A percentile compares a stretch with the other conserved stretches of the same genome.
Evolutionary conservation across 345 rosid species (phyloP).

Genomic region (Euclidium syriacum): DNA sequence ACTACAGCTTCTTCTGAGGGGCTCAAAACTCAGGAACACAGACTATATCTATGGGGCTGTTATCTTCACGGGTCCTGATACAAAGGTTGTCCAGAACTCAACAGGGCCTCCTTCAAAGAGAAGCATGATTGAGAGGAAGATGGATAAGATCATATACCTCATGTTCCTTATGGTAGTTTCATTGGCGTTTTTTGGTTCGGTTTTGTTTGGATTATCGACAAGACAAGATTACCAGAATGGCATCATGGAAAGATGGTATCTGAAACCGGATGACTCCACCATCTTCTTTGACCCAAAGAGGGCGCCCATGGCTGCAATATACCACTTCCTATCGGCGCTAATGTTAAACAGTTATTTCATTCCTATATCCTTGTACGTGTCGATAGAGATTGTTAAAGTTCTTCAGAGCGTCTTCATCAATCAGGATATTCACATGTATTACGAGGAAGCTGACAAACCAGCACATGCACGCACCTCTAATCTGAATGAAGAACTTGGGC

Average conservation of each 20-base stretch:
- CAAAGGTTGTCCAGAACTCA: slow-evolving; percentile 89
- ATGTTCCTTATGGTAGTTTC: slow-evolving; percentile 54
- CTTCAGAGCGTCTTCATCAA: slow-evolving; percentile 89
- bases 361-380: slow-evolving; percentile 93
- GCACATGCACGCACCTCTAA: slow-evolving; percentile 92
- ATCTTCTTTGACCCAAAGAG: slow-evolving; percentile 58
- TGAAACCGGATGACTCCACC: slow-evolving; percentile 53
- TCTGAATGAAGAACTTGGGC: slow-evolving; percentile 97
- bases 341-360: slow-evolving; percentile 74
- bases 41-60: slow-evolving; percentile 77
- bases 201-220: slow-evolving; percentile 64
- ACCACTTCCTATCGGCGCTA: slow-evolving; percentile 69
- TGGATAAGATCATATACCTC: slow-evolving; percentile 74
- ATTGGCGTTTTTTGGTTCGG: slow-evolving; percentile 60
- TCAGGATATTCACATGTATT: slow-evolving; percentile 76
- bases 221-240: slow-evolving; percentile 49
- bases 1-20: slow-evolving; percentile 94
- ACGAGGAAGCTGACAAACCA: slow-evolving; percentile 79
- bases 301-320: slow-evolving; percentile 48
- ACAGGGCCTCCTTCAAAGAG: slow-evolving; percentile 92
- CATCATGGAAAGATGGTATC: slow-evolving; percentile 82
- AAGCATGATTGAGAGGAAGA: slow-evolving; percentile 80
- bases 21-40: slow-evolving; percentile 85
- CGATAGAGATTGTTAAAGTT: slow-evolving; percentile 85
- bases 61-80: slow-evolving; percentile 89